Base-by-base conservation (phyloP, 306 rosid species). In the Hylodesmum podocarpum region DNA sequence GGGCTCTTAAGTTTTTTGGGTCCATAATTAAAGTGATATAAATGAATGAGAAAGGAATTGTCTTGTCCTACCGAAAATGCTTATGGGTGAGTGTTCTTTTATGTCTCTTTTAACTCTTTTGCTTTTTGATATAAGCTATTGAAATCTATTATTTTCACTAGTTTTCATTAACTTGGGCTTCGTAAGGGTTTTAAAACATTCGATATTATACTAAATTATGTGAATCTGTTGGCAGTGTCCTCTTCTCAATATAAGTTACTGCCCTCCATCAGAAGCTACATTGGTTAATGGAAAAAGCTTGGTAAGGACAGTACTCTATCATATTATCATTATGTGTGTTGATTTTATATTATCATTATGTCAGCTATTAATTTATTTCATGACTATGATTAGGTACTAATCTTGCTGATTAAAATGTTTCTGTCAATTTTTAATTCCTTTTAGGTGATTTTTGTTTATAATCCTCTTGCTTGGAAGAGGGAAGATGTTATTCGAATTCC, bases 221-320 rank as follows among this genome's bases (percentile, higher is more conserved):
- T 59, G 76, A 51, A 81, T 75, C 28, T 91, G 72, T 49, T 84
- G 66, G 81, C 90, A 93, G 98, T 93, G 98, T 61, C 93, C 96
- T 74, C 98, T 93, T 87, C 91, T 93, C 43, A 93, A 91, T 71
- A 77, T 93, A 74, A 93, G 96, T 82, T 93, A 91, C 63, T 93
- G 98, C 78, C 98, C 98, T 47, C 76, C 93, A 8, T 85, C 97
- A 75, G 98, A 91, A 88, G 80, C 76, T 65, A 79, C 70, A 44
- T 81, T 93, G 77, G 54, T 44, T 78, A 84, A 59, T 54, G 87
- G 89, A 54, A 93, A 91, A 79, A 76, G 65, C 78, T 59, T 91
- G 95, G 98, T 93, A 73, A 89, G 83, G 59, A 64, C 39, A 49
- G 21, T 33, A 55, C 50, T 66, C 27, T 49, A 49, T 79, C 54